Conservation (phyloP, 257 asterid species). For the Nicotiana attenuata region DNA sequence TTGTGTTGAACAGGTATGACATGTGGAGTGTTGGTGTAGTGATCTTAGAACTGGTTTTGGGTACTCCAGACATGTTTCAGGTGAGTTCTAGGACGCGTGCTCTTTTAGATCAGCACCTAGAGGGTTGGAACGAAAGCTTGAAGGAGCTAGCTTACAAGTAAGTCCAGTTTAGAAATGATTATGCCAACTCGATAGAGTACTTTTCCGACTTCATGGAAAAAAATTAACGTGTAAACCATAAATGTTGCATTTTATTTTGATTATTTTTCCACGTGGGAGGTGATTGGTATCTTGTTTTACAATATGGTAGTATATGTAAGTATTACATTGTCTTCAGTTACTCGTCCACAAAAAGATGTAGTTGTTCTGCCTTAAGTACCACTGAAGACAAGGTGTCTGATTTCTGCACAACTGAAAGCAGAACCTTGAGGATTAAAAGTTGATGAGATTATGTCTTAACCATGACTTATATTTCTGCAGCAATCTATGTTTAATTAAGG, state of each 20-base stretch:
- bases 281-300: background rate
- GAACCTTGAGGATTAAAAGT: background rate
- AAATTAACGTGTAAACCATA: background rate
- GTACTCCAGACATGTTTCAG: slow-evolving; percentile 93
- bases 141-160: slow-evolving; percentile 95
- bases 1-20: slow-evolving; percentile 68
- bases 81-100: slow-evolving; percentile 74
- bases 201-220: background rate
- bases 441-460: background rate
- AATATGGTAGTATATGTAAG: background rate
- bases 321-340: background rate
- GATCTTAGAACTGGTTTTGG: slow-evolving; percentile 83
- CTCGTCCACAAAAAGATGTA: background rate
- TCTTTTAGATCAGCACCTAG: slow-evolving; percentile 85
- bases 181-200: background rate
- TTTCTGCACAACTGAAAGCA: background rate
- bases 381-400: background rate
- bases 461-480: background rate
- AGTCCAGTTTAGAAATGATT: slow-evolving; percentile 20
- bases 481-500: background rate
- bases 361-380: background rate
- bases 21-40: slow-evolving; percentile 98
- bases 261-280: background rate
- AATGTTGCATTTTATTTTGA: background rate
- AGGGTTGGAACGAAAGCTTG: slow-evolving; percentile 87